Base-by-base conservation (phyloP, 2,329 filamentous ascomycete genomes). In the Colletotrichum eleusines region DNA sequence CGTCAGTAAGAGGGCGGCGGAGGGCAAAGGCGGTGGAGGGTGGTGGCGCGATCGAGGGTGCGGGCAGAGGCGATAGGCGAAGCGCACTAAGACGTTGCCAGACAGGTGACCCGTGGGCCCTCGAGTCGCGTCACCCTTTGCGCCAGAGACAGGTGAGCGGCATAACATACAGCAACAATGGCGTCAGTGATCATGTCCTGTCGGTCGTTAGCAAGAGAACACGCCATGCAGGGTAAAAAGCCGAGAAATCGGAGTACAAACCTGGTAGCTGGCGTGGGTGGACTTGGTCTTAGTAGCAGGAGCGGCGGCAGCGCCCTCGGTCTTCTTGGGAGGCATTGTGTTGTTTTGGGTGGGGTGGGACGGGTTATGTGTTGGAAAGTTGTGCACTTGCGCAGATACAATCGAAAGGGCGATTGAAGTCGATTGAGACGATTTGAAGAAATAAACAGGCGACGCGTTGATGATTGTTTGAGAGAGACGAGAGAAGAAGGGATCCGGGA, bases 101-200 rank as follows among this genome's bases (percentile, higher is more conserved):
- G 26, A 46, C 51, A 57, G 38, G 26, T 50, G 67, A 70, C 55
- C 31, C 48, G 26, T 50, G 58, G 48, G 48, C 28, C 63, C 33
- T 20, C 18, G 57, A 65, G 38, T 65, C 69, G 55, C 69, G 55
- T 51, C 73, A 72, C 74, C 54, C 71, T 72, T 81, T 82, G 82
- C 82, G 82, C 80, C 79, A 75, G 75, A 77, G 75, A 72, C 66
- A 74, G 77, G 75, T 77, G 76, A 76, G 75, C 63, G 73, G 76
- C 72, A 71, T 73, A 76, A 86, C 84, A 80, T 89, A 90, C 88
- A 81, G 85, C 84, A 78, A 88, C 80, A 78, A 90, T 90, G 65
- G 87, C 88, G 78, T 90, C 87, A 63, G 84, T 88, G 78, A 90
- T 90, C 88, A 90, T 90, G 77, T 89, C 87, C 88, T 90, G 72